These are phyloP conservation scores for Vaccinium vitisidaea DNA, from an alignment of 148 eudicot genomes.

Conservation along the genomic window DNA sequence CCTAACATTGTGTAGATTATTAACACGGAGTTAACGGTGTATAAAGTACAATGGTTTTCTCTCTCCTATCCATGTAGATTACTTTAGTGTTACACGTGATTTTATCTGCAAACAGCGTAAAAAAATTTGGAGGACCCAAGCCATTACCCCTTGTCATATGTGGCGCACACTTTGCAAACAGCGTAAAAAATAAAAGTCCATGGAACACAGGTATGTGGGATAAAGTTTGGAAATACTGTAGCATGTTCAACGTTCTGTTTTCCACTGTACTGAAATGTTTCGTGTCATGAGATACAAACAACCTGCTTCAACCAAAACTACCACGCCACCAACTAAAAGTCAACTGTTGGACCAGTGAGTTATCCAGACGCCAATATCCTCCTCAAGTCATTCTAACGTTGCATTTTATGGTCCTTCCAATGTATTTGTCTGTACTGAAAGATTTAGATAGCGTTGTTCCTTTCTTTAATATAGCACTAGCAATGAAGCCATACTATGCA, in stretches of 20 bases:
- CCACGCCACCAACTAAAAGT: neutral
- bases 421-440: neutral
- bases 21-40: neutral
- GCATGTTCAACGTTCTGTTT: neutral
- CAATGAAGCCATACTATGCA: too few relatives aligned
- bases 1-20: neutral
- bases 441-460: neutral
- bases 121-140: neutral
- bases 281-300: neutral
- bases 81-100: neutral
- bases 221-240: neutral
- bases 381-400: neutral
- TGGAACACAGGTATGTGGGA: neutral
- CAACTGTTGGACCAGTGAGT: neutral
- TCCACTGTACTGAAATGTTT: conserved; percentile 3
- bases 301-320: neutral
- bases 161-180: neutral
- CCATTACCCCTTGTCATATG: neutral
- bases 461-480: neutral
- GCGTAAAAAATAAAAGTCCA: neutral
- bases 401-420: neutral
- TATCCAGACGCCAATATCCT: neutral
- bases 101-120: neutral
- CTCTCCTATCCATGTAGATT: neutral
- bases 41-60: neutral